phyloP scores from a whole-genome alignment of 352 stramenopile genomes.

The Pythium biforme region DNA sequence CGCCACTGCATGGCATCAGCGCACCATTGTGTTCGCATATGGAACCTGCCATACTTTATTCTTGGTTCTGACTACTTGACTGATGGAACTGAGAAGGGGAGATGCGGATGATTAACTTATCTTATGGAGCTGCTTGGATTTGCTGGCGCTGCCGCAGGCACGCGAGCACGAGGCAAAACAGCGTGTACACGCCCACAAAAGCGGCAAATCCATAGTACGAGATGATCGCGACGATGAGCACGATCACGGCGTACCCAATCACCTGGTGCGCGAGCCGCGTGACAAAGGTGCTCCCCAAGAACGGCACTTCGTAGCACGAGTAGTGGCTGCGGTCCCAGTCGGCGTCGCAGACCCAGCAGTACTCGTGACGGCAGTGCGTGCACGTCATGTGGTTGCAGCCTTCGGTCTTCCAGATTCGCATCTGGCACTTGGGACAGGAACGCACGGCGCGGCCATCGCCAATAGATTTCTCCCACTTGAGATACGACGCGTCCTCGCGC shows the following conservation, averaged over 20 bases:
- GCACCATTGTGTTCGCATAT: not conserved
- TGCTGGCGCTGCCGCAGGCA: not conserved
- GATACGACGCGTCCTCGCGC: constrained; percentile 52
- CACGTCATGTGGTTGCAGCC: constrained; percentile 79
- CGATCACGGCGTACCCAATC: constrained; percentile 46
- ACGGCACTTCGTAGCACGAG: constrained; percentile 63
- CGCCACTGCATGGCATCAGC: not conserved
- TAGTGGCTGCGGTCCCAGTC: constrained; percentile 64
- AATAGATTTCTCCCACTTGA: constrained; percentile 58
- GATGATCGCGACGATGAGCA: constrained; percentile 52
- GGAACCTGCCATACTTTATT: not conserved
- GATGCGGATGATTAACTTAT: not conserved
- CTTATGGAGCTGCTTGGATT: not conserved
- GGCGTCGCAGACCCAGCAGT: constrained; percentile 68
- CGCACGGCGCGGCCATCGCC: constrained; percentile 51
- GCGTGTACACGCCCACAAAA: constrained; percentile 36
- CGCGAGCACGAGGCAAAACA: constrained; percentile 32
- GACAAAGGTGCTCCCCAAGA: constrained; percentile 34
- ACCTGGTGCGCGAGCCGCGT: constrained; percentile 40
- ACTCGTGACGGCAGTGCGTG: constrained; percentile 57
- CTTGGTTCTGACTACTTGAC: not conserved
- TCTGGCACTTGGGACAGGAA: constrained; percentile 53
- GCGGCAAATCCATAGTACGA: constrained; percentile 52
- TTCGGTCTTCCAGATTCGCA: constrained; percentile 80
- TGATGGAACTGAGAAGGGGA: not conserved